Evolutionary conservation across 305 asterid genomes (phyloP).

Genomic region (Withania somnifera): DNA sequence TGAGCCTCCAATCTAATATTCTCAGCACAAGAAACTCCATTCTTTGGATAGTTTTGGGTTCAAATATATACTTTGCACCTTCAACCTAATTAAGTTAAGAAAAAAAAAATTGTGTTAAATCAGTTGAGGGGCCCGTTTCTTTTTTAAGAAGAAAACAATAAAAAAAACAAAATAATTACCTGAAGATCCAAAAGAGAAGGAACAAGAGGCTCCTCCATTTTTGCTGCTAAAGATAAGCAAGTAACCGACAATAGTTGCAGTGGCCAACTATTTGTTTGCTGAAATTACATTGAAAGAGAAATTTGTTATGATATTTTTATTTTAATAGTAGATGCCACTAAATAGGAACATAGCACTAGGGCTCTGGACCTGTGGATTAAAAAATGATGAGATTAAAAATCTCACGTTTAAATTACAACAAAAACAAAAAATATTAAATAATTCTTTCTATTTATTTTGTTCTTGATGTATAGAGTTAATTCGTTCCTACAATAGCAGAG

Average conservation of each 20-base stretch:
- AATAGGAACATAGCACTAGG: too few species aligned
- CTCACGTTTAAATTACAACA: too few species aligned
- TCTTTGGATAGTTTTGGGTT: constrained; percentile 54
- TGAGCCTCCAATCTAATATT: constrained; percentile 73
- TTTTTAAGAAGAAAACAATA: background rate
- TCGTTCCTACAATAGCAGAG: background rate
- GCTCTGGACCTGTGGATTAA: too few species aligned
- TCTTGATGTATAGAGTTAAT: too few species aligned
- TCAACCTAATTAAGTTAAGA: constrained; percentile 37
- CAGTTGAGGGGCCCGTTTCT: background rate
- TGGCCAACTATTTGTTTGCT: constrained; percentile 74
- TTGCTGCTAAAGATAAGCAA: constrained; percentile 84
- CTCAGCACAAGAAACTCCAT: constrained; percentile 80
- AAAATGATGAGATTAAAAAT: too few species aligned
- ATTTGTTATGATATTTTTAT: background rate
- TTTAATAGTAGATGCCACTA: too few species aligned
- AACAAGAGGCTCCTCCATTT: constrained; percentile 86
- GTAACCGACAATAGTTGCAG: constrained; percentile 72
- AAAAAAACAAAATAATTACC: constrained; percentile 24
- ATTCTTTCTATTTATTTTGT: too few species aligned
- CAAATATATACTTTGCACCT: constrained; percentile 59
- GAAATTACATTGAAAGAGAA: constrained; percentile 11
- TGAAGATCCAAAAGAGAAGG: constrained; percentile 86
- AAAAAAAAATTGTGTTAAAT: background rate
- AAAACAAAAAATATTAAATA: too few species aligned